These are phyloP conservation scores for Maudiozyma bulderi DNA, from an alignment of 805 yeast species.

Conservation along the genomic window DNA sequence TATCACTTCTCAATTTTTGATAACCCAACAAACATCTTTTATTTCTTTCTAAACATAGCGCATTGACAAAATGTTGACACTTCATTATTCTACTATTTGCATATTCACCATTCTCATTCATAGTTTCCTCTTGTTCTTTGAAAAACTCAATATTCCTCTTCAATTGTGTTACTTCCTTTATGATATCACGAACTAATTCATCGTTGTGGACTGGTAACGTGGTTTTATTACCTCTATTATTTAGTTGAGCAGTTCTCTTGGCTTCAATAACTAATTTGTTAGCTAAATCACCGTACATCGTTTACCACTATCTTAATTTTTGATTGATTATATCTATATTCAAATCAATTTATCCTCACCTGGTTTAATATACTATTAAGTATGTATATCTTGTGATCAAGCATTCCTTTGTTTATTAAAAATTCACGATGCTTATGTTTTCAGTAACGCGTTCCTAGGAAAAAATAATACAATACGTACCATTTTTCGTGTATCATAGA, in stretches of 20 bases:
- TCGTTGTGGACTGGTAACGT: slow-evolving; percentile 55
- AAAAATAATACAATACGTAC: too few species aligned
- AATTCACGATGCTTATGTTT: too few species aligned
- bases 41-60: slow-evolving; percentile 73
- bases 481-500: too few species aligned
- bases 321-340: neutral
- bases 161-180: slow-evolving; percentile 61
- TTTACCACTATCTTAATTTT: neutral
- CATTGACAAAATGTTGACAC: slow-evolving; percentile 49
- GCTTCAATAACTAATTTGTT: slow-evolving; percentile 80
- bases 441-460: too few species aligned
- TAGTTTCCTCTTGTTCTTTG: slow-evolving; percentile 18
- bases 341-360: neutral
- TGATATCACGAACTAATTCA: slow-evolving; percentile 56
- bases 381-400: too few species aligned
- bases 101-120: neutral
- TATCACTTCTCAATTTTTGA: slow-evolving; percentile 58
- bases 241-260: slow-evolving; percentile 60
- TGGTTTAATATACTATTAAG: too few species aligned
- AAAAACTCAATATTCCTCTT: slow-evolving; percentile 47
- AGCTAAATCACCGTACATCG: slow-evolving; percentile 85
- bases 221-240: slow-evolving; percentile 18
- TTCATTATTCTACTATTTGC: slow-evolving; percentile 39
- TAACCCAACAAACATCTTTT: slow-evolving; percentile 85
- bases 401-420: too few species aligned